Percentiles rank a stretch among this genome's conserved stretches.
Evolutionary conservation across 495 filamentous ascomycete species (phyloP).

Genomic region (Chaetomium fimeti): DNA sequence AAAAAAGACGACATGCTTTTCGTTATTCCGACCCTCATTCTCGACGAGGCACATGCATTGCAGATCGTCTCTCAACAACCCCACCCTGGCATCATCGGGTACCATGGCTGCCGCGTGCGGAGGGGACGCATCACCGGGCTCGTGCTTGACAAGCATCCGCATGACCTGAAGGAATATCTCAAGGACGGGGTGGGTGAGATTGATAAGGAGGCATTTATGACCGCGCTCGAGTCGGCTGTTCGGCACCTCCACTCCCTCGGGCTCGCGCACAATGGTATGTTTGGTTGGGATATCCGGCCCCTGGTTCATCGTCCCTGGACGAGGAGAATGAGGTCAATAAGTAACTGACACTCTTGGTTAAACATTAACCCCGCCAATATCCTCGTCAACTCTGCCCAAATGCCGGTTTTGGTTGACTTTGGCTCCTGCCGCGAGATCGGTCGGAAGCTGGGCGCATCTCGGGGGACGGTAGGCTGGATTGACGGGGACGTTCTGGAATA

Average conservation of each 20-base stretch:
- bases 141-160: not conserved
- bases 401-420: not conserved
- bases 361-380: not conserved
- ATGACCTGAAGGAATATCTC: not conserved
- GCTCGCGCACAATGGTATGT: conserved; percentile 2
- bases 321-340: not conserved
- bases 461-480: not conserved
- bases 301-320: not conserved
- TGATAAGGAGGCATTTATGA: not conserved
- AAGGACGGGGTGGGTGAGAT: not conserved
- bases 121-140: not conserved
- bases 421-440: not conserved
- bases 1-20: not conserved
- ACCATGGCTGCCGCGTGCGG: not conserved
- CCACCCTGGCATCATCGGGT: conserved; percentile 2
- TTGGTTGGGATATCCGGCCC: not conserved
- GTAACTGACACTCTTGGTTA: not conserved
- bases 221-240: not conserved
- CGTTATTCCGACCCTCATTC: not conserved
- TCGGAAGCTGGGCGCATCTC: not conserved
- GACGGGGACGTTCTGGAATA: not conserved
- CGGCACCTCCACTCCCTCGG: not conserved
- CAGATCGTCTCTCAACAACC: not conserved
- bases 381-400: not conserved
- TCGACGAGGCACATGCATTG: not conserved